Percentiles rank a stretch among this genome's conserved stretches.
Evolutionary conservation across 441 rosid species (phyloP).

Genomic region (Euphorbia celastroides): DNA sequence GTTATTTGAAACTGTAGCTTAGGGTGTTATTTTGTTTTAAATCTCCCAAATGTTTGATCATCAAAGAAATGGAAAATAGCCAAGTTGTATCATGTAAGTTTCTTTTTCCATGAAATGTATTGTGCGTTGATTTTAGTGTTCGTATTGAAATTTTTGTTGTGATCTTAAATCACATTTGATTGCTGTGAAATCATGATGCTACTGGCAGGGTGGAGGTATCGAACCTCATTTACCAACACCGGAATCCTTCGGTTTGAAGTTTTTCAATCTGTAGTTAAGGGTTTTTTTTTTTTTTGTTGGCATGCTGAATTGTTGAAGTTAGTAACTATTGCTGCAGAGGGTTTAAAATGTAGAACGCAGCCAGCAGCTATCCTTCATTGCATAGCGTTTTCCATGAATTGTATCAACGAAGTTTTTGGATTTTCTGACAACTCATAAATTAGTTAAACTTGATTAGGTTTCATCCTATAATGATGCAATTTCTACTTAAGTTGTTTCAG

Average conservation of each 20-base stretch:
- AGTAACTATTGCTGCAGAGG: not conserved
- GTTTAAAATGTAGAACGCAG: not conserved
- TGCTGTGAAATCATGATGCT: not conserved
- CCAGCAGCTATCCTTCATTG: too few species aligned
- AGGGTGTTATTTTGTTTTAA: conserved; percentile 24
- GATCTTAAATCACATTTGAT: not conserved
- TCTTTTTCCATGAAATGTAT: not conserved
- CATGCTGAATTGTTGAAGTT: not conserved
- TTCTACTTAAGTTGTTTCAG: too few species aligned
- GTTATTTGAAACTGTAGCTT: conserved; percentile 28
- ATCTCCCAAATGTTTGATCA: conserved; percentile 16
- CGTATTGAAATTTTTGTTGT: conserved; percentile 15
- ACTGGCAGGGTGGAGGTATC: too few species aligned
- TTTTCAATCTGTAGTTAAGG: too few species aligned
- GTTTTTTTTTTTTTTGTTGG: not conserved
- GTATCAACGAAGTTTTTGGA: too few species aligned
- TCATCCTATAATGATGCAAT: too few species aligned
- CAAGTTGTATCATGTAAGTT: conserved; percentile 25
- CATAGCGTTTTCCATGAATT: too few species aligned
- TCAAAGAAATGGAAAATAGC: conserved; percentile 10
- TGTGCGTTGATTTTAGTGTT: conserved; percentile 18
- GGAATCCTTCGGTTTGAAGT: not conserved
- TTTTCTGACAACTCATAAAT: too few species aligned
- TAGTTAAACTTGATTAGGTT: too few species aligned
- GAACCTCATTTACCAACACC: not conserved